A percentile compares a stretch with the other conserved stretches of the same genome.
Evolutionary conservation across 208 protist species (phyloP).

Genomic region (Wallacemonas sp.): DNA sequence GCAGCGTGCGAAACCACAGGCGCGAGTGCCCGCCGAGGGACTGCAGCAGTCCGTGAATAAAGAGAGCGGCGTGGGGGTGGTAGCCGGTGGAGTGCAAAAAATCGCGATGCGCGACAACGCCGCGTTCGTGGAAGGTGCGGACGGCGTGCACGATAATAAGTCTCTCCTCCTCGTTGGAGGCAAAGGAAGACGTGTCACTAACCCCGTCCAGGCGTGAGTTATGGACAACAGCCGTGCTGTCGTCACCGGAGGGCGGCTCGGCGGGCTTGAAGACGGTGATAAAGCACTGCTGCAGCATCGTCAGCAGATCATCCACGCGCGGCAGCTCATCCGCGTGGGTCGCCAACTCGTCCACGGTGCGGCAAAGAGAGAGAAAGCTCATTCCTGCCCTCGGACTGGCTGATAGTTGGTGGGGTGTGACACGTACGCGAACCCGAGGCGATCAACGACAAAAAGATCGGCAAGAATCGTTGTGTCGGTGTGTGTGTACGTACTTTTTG

Average conservation of each 20-base stretch:
- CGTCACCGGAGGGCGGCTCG: slow-evolving; percentile 3
- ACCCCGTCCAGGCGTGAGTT: too few relatives aligned
- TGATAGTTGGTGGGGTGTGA: too few relatives aligned
- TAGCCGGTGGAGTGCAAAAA: slow-evolving; percentile 60
- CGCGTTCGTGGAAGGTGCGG: slow-evolving; percentile 51
- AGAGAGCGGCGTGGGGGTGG: slow-evolving; percentile 76
- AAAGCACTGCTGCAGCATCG: slow-evolving; percentile 73
- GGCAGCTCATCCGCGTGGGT: slow-evolving; percentile 47
- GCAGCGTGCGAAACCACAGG: slow-evolving; percentile 78
- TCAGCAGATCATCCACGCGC: slow-evolving; percentile 40
- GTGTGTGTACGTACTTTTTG: not conserved
- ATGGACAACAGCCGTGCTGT: too few relatives aligned
- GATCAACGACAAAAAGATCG: not conserved
- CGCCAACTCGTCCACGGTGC: slow-evolving; percentile 26
- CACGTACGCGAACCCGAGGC: too few relatives aligned
- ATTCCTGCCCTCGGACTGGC: slow-evolving; percentile 12
- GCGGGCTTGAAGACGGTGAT: slow-evolving; percentile 51
- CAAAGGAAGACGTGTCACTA: slow-evolving; percentile 41
- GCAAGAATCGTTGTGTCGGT: not conserved
- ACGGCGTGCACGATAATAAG: slow-evolving; percentile 63
- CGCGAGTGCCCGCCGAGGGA: slow-evolving; percentile 70
- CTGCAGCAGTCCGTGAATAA: slow-evolving; percentile 81
- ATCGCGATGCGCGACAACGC: slow-evolving; percentile 17
- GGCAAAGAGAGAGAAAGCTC: slow-evolving; percentile 17
- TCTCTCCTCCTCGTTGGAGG: slow-evolving; percentile 71